These are phyloP conservation scores for Priceomyces haplophilus DNA, from an alignment of 805 yeast species.

Conservation along the genomic window DNA sequence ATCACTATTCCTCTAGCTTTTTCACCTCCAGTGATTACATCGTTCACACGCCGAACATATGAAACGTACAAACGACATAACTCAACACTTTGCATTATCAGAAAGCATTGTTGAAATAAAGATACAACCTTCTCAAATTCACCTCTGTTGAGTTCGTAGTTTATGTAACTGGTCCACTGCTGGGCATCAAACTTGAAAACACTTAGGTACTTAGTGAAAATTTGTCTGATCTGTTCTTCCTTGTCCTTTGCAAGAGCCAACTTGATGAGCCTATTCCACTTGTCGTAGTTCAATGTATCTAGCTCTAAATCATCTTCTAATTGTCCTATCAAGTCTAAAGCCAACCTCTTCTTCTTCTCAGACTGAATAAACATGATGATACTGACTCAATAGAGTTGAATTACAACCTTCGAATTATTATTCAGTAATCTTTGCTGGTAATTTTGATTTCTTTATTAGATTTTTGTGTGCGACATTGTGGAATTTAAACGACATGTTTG, in stretches of 20 bases:
- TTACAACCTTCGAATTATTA: background rate
- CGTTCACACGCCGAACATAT: slow-evolving; percentile 69
- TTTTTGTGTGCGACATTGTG: too few species aligned
- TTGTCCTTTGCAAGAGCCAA: slow-evolving; percentile 51
- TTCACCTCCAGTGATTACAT: slow-evolving; percentile 77
- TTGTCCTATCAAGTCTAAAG: slow-evolving; percentile 54
- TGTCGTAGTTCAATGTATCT: slow-evolving; percentile 50
- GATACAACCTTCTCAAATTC: slow-evolving; percentile 66
- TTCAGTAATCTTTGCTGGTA: too few species aligned
- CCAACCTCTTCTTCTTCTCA: slow-evolving; percentile 23
- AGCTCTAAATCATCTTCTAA: slow-evolving; percentile 52
- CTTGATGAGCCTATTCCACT: slow-evolving; percentile 57
- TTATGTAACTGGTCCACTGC: slow-evolving; percentile 74
- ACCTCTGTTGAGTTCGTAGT: slow-evolving; percentile 58
- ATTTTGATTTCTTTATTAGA: too few species aligned
- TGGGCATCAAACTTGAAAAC: slow-evolving; percentile 62
- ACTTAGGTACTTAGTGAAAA: slow-evolving; percentile 57
- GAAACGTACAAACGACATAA: slow-evolving; percentile 76
- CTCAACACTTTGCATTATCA: slow-evolving; percentile 58
- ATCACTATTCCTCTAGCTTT: slow-evolving; percentile 69
- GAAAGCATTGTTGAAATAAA: slow-evolving; percentile 62
- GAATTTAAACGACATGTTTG: too few species aligned
- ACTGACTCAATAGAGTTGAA: background rate
- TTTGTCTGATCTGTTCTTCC: slow-evolving; percentile 54
- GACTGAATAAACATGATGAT: slow-evolving; percentile 9